phyloP scores from a whole-genome alignment of 352 stramenopile genomes.

The Lagenidium giganteum region DNA sequence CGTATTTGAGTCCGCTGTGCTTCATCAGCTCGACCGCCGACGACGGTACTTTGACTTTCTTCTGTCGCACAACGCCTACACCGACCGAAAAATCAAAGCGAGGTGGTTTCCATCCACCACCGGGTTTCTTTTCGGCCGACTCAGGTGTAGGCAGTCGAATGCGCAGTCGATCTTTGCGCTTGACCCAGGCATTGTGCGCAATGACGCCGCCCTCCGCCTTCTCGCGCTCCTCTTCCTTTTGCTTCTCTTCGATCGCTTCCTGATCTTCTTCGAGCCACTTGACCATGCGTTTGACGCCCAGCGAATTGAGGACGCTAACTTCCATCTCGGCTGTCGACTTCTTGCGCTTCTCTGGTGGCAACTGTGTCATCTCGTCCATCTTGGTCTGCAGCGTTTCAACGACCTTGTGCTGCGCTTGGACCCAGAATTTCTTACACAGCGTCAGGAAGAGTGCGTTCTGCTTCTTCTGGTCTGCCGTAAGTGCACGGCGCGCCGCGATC shows the following conservation, averaged over 20 bases:
- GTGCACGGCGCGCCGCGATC: constrained; percentile 56
- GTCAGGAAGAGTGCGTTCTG: constrained; percentile 72
- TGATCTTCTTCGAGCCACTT: constrained; percentile 72
- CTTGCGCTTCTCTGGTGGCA: constrained; percentile 19
- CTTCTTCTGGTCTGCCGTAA: constrained; percentile 71
- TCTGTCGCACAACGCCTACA: constrained; percentile 52
- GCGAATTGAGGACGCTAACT: constrained; percentile 43
- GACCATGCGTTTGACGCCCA: constrained; percentile 70
- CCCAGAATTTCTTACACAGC: constrained; percentile 74
- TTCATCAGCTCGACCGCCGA: constrained; percentile 77
- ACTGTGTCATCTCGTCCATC: constrained; percentile 24
- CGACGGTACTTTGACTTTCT: constrained; percentile 49
- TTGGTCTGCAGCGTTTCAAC: constrained; percentile 71
- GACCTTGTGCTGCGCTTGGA: constrained; percentile 60
- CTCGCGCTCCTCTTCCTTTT: constrained; percentile 63
- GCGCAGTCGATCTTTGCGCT: constrained; percentile 72
- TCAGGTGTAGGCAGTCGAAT: constrained; percentile 48
- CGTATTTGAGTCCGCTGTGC: constrained; percentile 72
- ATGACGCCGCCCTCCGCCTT: constrained; percentile 69
- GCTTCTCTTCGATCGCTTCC: constrained; percentile 60
- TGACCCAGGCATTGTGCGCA: constrained; percentile 74
- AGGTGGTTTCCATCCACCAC: constrained; percentile 25
- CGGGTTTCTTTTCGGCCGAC: constrained; percentile 3
- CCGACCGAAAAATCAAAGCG: constrained; percentile 75
- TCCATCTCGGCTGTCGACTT: constrained; percentile 35